phyloP scores from a whole-genome alignment of 495 filamentous ascomycete genomes.

The Neurospora terricola region DNA sequence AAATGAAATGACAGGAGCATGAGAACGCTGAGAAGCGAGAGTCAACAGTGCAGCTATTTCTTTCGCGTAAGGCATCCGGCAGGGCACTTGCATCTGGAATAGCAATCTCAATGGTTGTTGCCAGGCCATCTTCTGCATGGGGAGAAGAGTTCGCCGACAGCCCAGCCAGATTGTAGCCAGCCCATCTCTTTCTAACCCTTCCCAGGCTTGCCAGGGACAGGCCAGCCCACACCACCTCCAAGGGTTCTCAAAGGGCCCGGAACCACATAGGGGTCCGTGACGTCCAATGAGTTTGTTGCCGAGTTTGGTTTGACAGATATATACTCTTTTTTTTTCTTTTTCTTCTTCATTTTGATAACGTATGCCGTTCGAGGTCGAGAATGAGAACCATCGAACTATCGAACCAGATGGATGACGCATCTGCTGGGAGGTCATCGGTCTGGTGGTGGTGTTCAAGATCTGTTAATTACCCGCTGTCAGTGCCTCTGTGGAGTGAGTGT shows the following conservation, averaged over 20 bases:
- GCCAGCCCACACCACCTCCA: not conserved
- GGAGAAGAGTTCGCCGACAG: conserved; percentile 15
- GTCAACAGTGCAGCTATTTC: conserved; percentile 7
- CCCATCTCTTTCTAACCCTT: conserved; percentile 4
- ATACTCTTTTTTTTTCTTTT: not conserved
- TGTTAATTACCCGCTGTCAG: not conserved
- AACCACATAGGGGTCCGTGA: conserved; percentile 12
- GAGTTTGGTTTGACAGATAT: not conserved
- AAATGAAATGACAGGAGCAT: conserved; percentile 1
- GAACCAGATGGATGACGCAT: not conserved
- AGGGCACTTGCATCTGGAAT: conserved; percentile 20
- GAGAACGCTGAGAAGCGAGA: conserved; percentile 5
- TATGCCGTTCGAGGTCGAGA: not conserved
- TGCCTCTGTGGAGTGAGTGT: not conserved
- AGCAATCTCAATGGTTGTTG: conserved; percentile 14
- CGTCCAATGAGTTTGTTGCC: conserved; percentile 15
- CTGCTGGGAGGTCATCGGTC: not conserved
- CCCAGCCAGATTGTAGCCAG: conserved; percentile 7
- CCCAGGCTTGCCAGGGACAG: not conserved
- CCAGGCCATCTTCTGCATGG: conserved; percentile 5
- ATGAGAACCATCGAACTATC: not conserved
- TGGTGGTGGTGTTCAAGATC: not conserved
- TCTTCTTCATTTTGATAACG: not conserved
- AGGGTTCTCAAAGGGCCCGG: conserved; percentile 5
- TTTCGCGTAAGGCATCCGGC: conserved; percentile 28